phyloP scores from a whole-genome alignment of 2,329 filamentous ascomycete genomes.

The Eutypa lata region DNA sequence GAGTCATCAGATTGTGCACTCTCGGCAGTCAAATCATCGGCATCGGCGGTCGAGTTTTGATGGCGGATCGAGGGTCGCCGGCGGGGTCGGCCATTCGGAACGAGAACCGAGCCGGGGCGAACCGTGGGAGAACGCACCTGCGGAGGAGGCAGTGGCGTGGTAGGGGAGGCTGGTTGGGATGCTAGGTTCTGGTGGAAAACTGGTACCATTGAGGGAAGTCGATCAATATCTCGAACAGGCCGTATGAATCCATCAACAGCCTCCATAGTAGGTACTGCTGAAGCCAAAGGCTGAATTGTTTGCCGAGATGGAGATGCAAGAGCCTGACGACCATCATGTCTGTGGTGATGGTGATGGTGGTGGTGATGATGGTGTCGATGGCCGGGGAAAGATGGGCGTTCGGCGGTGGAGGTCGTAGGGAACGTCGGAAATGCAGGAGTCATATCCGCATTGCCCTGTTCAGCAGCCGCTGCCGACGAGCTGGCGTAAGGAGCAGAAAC shows the following conservation, averaged over 20 bases:
- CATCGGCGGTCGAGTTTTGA: constrained; percentile 84
- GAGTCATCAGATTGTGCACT: constrained; percentile 78
- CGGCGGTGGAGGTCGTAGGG: constrained; percentile 67
- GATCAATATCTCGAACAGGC: constrained; percentile 77
- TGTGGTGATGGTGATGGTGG: constrained; percentile 39
- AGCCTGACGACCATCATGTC: constrained; percentile 47
- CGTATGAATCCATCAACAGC: constrained; percentile 71
- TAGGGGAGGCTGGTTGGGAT: constrained; percentile 91
- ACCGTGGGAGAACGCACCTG: constrained; percentile 57
- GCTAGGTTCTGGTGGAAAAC: constrained; percentile 65
- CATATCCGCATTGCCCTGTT: constrained; percentile 47
- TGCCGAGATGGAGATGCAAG: constrained; percentile 49
- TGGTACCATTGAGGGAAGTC: constrained; percentile 77
- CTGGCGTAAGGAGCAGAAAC: constrained; percentile 57
- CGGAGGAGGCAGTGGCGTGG: constrained; percentile 72
- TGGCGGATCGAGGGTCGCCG: constrained; percentile 84
- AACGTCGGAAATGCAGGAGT: constrained; percentile 60
- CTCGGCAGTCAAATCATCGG: constrained; percentile 82
- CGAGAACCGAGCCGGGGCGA: constrained; percentile 50
- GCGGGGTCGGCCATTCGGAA: constrained; percentile 53
- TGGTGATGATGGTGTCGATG: constrained; percentile 48
- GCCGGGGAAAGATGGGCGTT: constrained; percentile 60
- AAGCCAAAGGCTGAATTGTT: constrained; percentile 63
- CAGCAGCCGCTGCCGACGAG: constrained; percentile 37
- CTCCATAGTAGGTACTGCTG: constrained; percentile 66